These are phyloP conservation scores for Aspergillus biplanus DNA, from an alignment of 495 filamentous ascomycete species.

Conservation along the genomic window DNA sequence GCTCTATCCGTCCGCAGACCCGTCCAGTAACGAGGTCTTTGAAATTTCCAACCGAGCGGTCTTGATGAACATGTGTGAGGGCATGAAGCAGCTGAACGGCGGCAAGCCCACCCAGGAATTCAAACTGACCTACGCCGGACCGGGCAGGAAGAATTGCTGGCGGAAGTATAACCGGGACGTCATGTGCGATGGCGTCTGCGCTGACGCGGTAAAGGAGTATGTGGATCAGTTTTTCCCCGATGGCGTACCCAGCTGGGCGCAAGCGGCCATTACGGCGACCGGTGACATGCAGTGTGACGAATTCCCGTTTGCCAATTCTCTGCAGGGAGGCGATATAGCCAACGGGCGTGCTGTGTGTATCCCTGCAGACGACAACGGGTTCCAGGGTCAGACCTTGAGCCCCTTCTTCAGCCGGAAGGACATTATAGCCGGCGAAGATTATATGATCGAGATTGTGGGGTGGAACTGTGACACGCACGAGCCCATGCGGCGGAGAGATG, in stretches of 20 bases:
- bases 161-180: neutral
- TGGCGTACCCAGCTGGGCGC: neutral
- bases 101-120: neutral
- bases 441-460: neutral
- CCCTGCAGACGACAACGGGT: neutral
- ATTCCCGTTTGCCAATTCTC: neutral
- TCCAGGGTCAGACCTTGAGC: neutral
- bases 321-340: neutral
- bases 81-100: neutral
- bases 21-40: neutral
- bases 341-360: neutral
- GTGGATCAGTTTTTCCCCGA: neutral
- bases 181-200: neutral
- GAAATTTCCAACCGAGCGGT: neutral
- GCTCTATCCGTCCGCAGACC: neutral
- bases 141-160: neutral
- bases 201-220: neutral
- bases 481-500: neutral
- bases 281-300: neutral
- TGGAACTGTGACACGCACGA: neutral
- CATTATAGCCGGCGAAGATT: neutral
- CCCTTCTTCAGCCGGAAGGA: neutral
- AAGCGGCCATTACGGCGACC: neutral
- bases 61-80: neutral
- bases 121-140: neutral